Conservation (phyloP, 768 basidiomycete genomes). For the Dioszegia crocea region DNA sequence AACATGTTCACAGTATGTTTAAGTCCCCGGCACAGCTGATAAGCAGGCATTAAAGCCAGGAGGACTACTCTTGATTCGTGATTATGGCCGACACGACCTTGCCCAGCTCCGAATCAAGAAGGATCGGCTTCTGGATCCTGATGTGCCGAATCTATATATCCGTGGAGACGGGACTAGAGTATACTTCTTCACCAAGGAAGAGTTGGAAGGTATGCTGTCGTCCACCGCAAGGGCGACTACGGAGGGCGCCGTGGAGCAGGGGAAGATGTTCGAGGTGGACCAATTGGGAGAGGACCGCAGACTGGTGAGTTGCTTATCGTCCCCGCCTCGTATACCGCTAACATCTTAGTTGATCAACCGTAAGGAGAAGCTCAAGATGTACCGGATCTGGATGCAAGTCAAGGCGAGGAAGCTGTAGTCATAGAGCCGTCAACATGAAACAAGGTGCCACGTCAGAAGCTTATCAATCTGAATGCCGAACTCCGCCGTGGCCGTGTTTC, state of each 20-base stretch:
- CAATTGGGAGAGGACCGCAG: constrained; percentile 86
- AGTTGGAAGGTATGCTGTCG: constrained; percentile 22
- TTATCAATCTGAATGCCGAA: background rate
- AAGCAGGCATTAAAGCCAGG: constrained; percentile 90
- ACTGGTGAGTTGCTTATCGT: constrained; percentile 51
- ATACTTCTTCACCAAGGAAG: constrained; percentile 69
- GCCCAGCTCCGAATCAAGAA: constrained; percentile 90
- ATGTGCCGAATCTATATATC: constrained; percentile 74
- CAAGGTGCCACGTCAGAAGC: background rate
- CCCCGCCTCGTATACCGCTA: background rate
- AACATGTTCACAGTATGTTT: constrained; percentile 70
- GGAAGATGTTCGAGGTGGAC: constrained; percentile 67
- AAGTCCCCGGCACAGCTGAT: background rate
- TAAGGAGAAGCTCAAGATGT: constrained; percentile 94
- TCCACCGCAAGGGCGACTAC: background rate
- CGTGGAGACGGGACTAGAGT: constrained; percentile 96
- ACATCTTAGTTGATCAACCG: constrained; percentile 68
- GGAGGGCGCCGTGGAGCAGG: constrained; percentile 32
- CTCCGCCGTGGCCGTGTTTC: background rate
- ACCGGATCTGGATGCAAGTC: constrained; percentile 57
- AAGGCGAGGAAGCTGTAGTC: constrained; percentile 43
- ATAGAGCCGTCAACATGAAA: background rate
- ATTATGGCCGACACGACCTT: constrained; percentile 92
- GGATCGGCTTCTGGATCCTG: constrained; percentile 75
- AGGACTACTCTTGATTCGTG: constrained; percentile 77